Conservation (phyloP, 2,329 filamentous ascomycete genomes). For the Biscogniauxia sp. region DNA sequence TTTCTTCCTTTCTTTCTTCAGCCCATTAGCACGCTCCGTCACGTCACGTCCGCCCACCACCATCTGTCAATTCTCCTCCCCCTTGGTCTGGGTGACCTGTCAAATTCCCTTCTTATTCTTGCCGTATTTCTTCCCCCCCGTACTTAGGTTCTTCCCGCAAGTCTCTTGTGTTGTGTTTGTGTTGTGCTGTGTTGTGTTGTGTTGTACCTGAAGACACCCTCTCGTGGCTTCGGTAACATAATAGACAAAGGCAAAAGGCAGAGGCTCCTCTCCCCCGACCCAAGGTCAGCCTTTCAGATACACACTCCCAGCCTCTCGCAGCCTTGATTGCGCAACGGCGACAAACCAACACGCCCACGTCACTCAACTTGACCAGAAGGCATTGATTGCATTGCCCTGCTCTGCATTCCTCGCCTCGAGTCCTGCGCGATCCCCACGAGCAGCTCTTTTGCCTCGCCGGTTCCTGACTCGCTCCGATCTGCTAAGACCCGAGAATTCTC, state of each 20-base stretch:
- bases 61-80: constrained; percentile 27
- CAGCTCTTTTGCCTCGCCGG: constrained; percentile 3
- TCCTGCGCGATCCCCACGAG: neutral
- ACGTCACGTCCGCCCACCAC: constrained; percentile 31
- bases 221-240: too few relatives aligned
- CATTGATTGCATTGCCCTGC: too few relatives aligned
- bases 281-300: neutral
- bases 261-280: too few relatives aligned
- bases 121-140: constrained; percentile 19
- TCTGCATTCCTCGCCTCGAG: neutral
- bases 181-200: too few relatives aligned
- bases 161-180: neutral
- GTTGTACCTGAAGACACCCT: constrained; percentile 2
- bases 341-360: neutral
- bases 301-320: too few relatives aligned
- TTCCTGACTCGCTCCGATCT: neutral
- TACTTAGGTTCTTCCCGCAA: constrained; percentile 12
- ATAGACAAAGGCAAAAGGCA: too few relatives aligned
- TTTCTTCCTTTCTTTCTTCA: constrained; percentile 21
- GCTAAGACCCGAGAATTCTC: neutral
- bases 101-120: constrained; percentile 28
- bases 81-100: constrained; percentile 30
- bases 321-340: neutral
- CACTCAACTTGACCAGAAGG: neutral
- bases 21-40: constrained; percentile 33